Percentiles rank a stretch among this genome's conserved stretches.
Evolutionary conservation across 2,329 filamentous ascomycete genomes (phyloP).

Genomic region (Clonostachys sp.): DNA sequence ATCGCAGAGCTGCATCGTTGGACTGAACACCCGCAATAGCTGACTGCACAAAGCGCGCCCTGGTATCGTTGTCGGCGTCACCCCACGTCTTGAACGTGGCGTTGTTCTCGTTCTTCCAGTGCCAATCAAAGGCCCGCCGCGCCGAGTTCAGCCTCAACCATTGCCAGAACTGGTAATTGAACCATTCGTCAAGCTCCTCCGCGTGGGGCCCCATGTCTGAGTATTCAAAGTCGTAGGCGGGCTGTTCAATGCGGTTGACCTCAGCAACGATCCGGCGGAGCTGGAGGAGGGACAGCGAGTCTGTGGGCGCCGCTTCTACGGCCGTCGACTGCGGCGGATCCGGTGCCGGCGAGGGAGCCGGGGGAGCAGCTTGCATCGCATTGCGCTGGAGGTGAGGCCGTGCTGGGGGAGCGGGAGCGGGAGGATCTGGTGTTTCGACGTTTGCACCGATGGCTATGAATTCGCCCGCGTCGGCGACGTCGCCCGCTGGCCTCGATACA

Average conservation of each 20-base stretch:
- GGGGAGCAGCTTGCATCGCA: slow-evolving; percentile 13
- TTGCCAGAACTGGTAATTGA: slow-evolving; percentile 85
- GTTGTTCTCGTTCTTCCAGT: slow-evolving; percentile 53
- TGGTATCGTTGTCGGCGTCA: slow-evolving; percentile 51
- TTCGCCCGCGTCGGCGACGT: slow-evolving; percentile 36
- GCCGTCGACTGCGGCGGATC: slow-evolving; percentile 19
- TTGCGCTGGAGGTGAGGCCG: slow-evolving; percentile 21
- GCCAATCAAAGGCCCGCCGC: slow-evolving; percentile 71
- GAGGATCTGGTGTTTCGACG: slow-evolving; percentile 19
- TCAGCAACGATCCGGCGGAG: slow-evolving; percentile 70
- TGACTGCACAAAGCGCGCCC: slow-evolving; percentile 51
- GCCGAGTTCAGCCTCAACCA: slow-evolving; percentile 73
- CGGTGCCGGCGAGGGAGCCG: slow-evolving; percentile 9
- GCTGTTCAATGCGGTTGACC: slow-evolving; percentile 63
- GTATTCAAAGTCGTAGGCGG: slow-evolving; percentile 83
- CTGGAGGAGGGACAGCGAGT: slow-evolving; percentile 73
- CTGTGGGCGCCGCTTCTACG: slow-evolving; percentile 35
- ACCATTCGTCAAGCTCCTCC: slow-evolving; percentile 97
- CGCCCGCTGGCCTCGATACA: slow-evolving; percentile 18
- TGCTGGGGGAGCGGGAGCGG: slow-evolving; percentile 16
- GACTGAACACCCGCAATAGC: slow-evolving; percentile 40
- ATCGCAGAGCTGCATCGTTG: slow-evolving; percentile 41
- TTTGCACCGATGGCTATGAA: slow-evolving; percentile 15
- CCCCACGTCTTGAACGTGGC: slow-evolving; percentile 52
- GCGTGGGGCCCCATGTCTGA: slow-evolving; percentile 68